Evolutionary conservation across 75 land plant genomes (phyloP), one percentile per base, ranked within the genome.

Genomic region (Cryptomeria japonica): DNA sequence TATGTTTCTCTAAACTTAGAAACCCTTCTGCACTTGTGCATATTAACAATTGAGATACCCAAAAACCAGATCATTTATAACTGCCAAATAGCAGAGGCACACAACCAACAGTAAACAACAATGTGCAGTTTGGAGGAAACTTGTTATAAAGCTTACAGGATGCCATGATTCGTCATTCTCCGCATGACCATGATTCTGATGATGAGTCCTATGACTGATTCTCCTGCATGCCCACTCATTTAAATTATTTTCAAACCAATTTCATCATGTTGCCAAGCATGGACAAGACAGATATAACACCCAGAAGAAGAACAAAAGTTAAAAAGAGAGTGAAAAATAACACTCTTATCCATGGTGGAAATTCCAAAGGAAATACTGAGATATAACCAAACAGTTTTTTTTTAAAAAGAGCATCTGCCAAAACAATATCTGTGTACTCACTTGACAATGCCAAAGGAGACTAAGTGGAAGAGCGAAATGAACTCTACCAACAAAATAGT

Each of bases 111-210:
- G 3, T 25, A 38, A 79, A 85, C 64, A 53, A 51, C 19, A 49
- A 73, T 76, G 28, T 61, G 36, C 55, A 46, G 25, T 32, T 39
- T 41, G 39, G 8, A 79, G 41, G 46, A 86, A 37, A 28, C 61
- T 22, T 86, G 32, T 31, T 75, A n/a, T 72, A 49, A 47, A 72
- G 86, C 88, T 90, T 86, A 95, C 98, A 32, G 98, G 99, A 84
- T 94, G 93, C 99, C 99, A 97, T 31, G 98, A 97, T 88, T 97
- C 99, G 82, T 97, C 99, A 34, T 95, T 92, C 86, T 97, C 98
- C 38, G 94, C 95, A 84, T 96, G 94, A 1, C 99, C 99, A 87
- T 97, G 99, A 91, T 97, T 97, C 86, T 94, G 93, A 90, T 97
- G 99, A 84, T 97, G 99, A 14, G 99, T 97, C 79, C 99, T 95